phyloP scores from a whole-genome alignment of 2,329 filamentous ascomycete species.

The Chrysoporthe deuterocubensis region DNA sequence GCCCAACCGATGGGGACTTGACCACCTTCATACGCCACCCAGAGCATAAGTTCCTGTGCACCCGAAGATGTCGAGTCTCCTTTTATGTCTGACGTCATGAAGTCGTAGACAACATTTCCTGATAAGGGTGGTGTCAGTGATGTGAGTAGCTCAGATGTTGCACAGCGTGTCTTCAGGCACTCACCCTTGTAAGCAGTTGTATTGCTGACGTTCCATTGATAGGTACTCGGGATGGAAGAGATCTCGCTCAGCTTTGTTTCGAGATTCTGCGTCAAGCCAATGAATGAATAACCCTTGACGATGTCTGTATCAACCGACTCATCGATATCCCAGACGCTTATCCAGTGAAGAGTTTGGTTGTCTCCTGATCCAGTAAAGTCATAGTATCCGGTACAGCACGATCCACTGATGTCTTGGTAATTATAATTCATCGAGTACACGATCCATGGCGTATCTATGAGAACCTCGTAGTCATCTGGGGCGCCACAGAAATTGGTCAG shows the following conservation, averaged over 20 bases:
- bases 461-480: conserved; percentile 37
- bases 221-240: conserved; percentile 43
- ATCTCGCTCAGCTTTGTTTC: conserved; percentile 45
- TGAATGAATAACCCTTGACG: conserved; percentile 49
- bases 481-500: conserved; percentile 32
- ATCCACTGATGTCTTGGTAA: conserved; percentile 42
- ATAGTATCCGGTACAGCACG: conserved; percentile 45
- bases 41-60: conserved; percentile 50
- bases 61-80: conserved; percentile 45
- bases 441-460: conserved; percentile 47
- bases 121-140: not conserved
- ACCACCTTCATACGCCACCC: conserved; percentile 48
- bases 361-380: conserved; percentile 40
- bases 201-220: conserved; percentile 45
- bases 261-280: conserved; percentile 47
- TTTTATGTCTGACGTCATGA: conserved; percentile 48
- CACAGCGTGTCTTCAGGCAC: not conserved
- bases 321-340: conserved; percentile 44
- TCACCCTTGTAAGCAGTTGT: conserved; percentile 44
- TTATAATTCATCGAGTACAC: conserved; percentile 52
- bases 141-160: too few species aligned
- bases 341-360: conserved; percentile 41
- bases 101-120: conserved; percentile 49
- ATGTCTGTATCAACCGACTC: conserved; percentile 40
- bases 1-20: conserved; percentile 49